Base-by-base conservation (phyloP, 225 moss, liverwort and hornwort genomes). In the Marchantia paleacea region DNA sequence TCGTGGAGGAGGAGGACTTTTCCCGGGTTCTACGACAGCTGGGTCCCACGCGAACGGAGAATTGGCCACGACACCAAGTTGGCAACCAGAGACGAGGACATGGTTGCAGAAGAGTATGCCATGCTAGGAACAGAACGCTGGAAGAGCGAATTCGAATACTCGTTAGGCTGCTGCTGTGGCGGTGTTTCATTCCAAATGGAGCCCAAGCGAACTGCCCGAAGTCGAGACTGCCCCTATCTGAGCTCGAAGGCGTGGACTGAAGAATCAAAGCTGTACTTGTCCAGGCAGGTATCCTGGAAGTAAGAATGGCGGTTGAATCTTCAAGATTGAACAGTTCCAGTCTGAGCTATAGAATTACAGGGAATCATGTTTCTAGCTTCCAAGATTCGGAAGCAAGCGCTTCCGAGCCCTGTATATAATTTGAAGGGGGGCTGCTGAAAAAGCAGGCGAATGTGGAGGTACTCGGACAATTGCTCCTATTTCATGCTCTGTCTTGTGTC, bases 11-110 rank as follows among this genome's bases (percentile, higher is more conserved):
- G 73, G 53, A 0, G 54, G 74, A 74, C n/a, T 24, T 74, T 53
- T 55, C 4, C 31, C 15, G 29, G 1, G 12, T 58, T 19, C 29
- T 47, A 3, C 0, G 29, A 10, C 29, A 6, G 0, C 31, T 60
- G 75, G 75, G 75, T 2, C 75, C 75, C 75, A 76, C 60, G 75
- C 75, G 39, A 58, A 76, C 60, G 39, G 16, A 76, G 51, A 47
- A 20, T 12, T 19, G 11, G 75, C 58, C 75, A 76, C 75, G 75
- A 60, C 75, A 76, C 58, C 54, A 26, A 29, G 54, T 53, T 26
- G 51, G 3, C 26, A 62, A 51, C 72, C 72, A 52, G 28, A 28
- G 66, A 28, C 11, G 72, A 72, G 24, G 72, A 24, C 50, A 72
- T 51, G 50, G 72, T 52, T 72, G 10, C 72, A 52, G 72, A 72